A percentile compares a stretch with the other conserved stretches of the same genome.
phyloP scores from a whole-genome alignment of 2,329 filamentous ascomycete genomes.

The Aspergillus phoenicis region DNA sequence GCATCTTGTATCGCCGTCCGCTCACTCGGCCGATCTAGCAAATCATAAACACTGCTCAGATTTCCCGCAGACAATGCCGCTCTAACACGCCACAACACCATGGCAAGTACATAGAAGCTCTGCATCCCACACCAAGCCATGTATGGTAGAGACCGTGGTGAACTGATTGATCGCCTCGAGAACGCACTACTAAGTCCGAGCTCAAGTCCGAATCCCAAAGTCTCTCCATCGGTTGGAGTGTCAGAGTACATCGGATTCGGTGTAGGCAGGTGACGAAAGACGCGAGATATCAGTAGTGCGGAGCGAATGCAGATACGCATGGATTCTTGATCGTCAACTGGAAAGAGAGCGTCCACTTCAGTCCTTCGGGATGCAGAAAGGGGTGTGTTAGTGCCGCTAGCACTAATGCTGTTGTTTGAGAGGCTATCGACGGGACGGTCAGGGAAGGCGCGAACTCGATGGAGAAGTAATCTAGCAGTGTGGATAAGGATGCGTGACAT shows the following conservation, averaged over 20 bases:
- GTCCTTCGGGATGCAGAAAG: too few species aligned
- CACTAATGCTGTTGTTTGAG: not conserved
- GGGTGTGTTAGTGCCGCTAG: too few species aligned
- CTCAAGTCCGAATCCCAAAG: too few species aligned
- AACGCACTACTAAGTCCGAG: too few species aligned
- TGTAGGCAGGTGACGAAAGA: too few species aligned
- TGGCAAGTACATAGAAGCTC: not conserved
- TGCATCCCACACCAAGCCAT: slow-evolving; percentile 5
- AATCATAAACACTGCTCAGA: not conserved
- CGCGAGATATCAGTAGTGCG: too few species aligned
- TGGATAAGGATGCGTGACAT: not conserved
- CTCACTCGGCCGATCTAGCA: not conserved
- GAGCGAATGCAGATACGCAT: too few species aligned
- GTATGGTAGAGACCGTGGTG: slow-evolving; percentile 6
- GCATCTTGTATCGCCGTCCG: slow-evolving; percentile 6
- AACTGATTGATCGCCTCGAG: not conserved
- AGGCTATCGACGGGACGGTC: not conserved
- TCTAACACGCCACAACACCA: not conserved
- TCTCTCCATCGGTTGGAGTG: not conserved
- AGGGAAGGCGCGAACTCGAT: slow-evolving; percentile 1
- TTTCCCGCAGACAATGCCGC: not conserved
- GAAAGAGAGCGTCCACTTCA: too few species aligned
- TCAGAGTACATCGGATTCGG: slow-evolving; percentile 8
- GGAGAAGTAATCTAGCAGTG: not conserved
- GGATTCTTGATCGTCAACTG: too few species aligned